These are phyloP conservation scores for Boletus pseudo-olivaceus DNA, from an alignment of 768 basidiomycete genomes.

Conservation along the genomic window DNA sequence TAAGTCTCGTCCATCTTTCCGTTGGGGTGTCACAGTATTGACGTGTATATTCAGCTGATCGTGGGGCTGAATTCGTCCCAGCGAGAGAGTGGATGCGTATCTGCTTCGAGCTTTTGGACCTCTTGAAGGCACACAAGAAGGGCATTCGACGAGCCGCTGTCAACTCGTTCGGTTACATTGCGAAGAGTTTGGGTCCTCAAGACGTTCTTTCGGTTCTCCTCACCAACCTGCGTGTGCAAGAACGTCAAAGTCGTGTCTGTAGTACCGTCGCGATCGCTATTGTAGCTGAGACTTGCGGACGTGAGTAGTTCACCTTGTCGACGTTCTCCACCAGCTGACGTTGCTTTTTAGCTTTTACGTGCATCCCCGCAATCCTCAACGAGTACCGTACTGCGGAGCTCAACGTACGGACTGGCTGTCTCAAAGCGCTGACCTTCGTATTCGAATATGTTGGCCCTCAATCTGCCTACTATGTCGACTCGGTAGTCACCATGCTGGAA, in stretches of 20 bases:
- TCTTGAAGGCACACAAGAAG: constrained; percentile 99
- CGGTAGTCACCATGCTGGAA: constrained; percentile 96
- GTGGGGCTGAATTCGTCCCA: constrained; percentile 97
- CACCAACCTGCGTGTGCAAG: constrained; percentile 96
- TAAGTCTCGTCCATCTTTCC: constrained; percentile 17
- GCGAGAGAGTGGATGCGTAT: constrained; percentile 99
- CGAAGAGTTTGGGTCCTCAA: constrained; percentile 98
- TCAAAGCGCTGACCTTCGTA: constrained; percentile 97
- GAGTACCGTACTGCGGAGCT: constrained; percentile 98
- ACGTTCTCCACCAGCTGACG: constrained; percentile 2
- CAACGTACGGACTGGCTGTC: constrained; percentile 97
- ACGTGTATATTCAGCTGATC: constrained; percentile 62
- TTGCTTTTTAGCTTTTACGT: constrained; percentile 74
- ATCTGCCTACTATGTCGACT: constrained; percentile 95
- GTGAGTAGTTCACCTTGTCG: constrained; percentile 27
- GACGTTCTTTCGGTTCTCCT: constrained; percentile 94
- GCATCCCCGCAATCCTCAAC: constrained; percentile 97
- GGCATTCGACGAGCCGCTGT: constrained; percentile 98
- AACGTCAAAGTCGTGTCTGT: constrained; percentile 98
- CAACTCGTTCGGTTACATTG: constrained; percentile 99
- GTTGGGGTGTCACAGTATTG: background rate
- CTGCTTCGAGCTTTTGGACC: constrained; percentile 95
- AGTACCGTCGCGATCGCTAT: constrained; percentile 98
- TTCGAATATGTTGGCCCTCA: constrained; percentile 99
- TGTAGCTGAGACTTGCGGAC: constrained; percentile 90